phyloP scores from a whole-genome alignment of 257 asterid species.

The Solanum clarkiae region DNA sequence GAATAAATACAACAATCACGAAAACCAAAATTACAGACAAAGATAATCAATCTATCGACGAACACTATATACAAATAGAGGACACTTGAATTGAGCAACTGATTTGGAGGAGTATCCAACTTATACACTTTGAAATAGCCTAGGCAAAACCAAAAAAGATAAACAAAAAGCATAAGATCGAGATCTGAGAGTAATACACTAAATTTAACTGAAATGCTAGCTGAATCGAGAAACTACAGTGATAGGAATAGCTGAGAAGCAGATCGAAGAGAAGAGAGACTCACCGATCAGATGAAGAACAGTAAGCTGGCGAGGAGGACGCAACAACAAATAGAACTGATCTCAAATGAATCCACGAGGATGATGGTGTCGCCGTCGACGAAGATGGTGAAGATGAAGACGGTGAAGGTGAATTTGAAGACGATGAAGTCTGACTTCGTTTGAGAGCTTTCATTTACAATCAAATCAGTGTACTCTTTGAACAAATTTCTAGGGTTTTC shows the following conservation, averaged over 20 bases:
- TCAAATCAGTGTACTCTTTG: neutral
- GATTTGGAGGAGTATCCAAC: neutral
- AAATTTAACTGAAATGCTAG: neutral
- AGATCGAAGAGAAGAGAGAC: neutral
- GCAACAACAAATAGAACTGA: constrained; percentile 79
- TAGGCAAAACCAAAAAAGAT: neutral
- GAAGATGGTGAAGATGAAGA: constrained; percentile 28
- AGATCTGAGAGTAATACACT: neutral
- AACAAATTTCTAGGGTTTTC: constrained; percentile 35
- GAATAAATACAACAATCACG: neutral
- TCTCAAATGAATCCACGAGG: constrained; percentile 87
- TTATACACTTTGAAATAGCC: neutral
- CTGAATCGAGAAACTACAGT: neutral
- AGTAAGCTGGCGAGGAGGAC: constrained; percentile 67
- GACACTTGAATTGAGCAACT: neutral
- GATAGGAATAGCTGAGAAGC: neutral
- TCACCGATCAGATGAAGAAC: constrained; percentile 73
- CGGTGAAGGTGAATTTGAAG: constrained; percentile 61
- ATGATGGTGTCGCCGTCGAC: constrained; percentile 34
- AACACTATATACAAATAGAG: neutral
- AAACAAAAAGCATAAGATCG: neutral
- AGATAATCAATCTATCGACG: neutral
- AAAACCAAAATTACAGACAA: neutral
- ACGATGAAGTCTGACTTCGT: constrained; percentile 71
- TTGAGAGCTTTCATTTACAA: constrained; percentile 82